Percentiles rank a stretch among this genome's conserved stretches.
Evolutionary conservation across 495 filamentous ascomycete species (phyloP).

Genomic region (Penicillium waksmanii): DNA sequence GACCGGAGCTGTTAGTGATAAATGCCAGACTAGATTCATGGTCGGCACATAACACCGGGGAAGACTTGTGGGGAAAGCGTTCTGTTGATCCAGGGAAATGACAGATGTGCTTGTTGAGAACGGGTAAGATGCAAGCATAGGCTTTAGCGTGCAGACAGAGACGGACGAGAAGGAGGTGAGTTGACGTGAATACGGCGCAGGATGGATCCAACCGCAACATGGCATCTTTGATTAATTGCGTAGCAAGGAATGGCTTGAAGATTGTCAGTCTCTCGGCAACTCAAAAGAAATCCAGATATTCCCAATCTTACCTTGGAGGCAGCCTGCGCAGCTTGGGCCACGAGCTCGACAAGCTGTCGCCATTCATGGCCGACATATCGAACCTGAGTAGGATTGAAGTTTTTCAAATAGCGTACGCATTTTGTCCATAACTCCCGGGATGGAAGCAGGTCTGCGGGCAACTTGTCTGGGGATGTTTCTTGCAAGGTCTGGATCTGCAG

Average conservation of each 20-base stretch:
- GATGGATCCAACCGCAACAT: conserved; percentile 74
- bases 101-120: conserved; percentile 70
- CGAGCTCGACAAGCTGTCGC: conserved; percentile 52
- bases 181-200: conserved; percentile 69
- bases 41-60: conserved; percentile 31
- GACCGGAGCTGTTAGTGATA: conserved; percentile 58
- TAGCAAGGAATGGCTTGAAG: conserved; percentile 59
- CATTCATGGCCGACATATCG: conserved; percentile 61
- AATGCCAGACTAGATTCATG: conserved; percentile 46
- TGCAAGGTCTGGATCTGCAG: conserved; percentile 32
- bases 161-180: conserved; percentile 63
- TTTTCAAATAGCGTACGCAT: conserved; percentile 48
- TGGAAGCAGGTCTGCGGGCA: conserved; percentile 35
- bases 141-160: conserved; percentile 60
- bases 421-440: conserved; percentile 51
- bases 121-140: conserved; percentile 60
- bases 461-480: conserved; percentile 20
- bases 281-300: not conserved
- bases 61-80: conserved; percentile 22
- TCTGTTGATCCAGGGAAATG: conserved; percentile 58
- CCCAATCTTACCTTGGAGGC: conserved; percentile 44
- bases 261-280: conserved; percentile 14
- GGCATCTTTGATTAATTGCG: conserved; percentile 62
- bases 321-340: conserved; percentile 44
- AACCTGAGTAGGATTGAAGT: conserved; percentile 62